Conservation (phyloP, 495 filamentous ascomycete species). For the Sphaerosporella brunnea region DNA sequence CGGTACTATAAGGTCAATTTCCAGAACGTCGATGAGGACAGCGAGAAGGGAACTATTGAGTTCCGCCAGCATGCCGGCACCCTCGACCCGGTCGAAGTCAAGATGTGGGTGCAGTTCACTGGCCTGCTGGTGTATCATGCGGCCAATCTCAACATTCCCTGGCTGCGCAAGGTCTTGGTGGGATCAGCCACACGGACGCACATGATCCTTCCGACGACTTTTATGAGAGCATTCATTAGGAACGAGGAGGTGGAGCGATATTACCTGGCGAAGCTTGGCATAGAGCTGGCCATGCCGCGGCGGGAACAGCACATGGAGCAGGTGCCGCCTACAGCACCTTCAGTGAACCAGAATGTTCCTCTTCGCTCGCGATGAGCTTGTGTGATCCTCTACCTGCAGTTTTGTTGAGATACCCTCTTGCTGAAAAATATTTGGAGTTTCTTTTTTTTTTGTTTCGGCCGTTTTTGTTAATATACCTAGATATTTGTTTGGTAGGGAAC, state of each 20-base stretch:
- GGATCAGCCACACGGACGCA: not conserved
- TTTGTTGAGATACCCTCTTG: too few relatives aligned
- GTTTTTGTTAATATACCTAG: too few relatives aligned
- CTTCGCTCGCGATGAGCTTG: too few relatives aligned
- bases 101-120: conserved; percentile 1
- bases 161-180: not conserved
- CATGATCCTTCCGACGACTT: not conserved
- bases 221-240: not conserved
- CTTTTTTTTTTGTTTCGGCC: too few relatives aligned
- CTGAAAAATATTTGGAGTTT: too few relatives aligned
- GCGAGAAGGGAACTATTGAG: conserved; percentile 1
- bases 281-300: too few relatives aligned
- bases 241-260: not conserved
- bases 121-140: not conserved
- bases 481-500: too few relatives aligned
- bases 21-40: not conserved
- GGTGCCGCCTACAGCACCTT: too few relatives aligned
- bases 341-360: too few relatives aligned
- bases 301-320: too few relatives aligned
- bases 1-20: not conserved
- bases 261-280: not conserved
- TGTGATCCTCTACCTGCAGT: too few relatives aligned
- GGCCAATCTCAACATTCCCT: not conserved
- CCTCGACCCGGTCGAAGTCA: not conserved
- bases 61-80: not conserved